phyloP scores from a whole-genome alignment of 2,329 filamentous ascomycete species.

The Fusarium torreyae region DNA sequence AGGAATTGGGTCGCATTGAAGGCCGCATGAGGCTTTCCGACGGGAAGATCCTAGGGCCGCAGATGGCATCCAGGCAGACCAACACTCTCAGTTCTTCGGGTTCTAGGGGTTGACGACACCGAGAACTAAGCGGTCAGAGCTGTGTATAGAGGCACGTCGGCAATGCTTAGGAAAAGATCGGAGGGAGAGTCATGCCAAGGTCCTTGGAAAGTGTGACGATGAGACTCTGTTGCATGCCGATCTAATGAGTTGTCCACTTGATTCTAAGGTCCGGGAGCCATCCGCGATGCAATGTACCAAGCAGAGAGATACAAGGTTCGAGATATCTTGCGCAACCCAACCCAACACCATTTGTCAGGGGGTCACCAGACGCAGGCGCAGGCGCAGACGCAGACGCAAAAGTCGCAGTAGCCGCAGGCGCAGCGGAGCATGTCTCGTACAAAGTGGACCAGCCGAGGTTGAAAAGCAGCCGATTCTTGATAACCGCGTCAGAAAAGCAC shows the following conservation, averaged over 20 bases:
- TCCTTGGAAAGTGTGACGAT: constrained; percentile 28
- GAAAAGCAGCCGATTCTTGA: constrained; percentile 12
- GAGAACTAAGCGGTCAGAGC: constrained; percentile 30
- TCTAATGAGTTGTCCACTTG: constrained; percentile 41
- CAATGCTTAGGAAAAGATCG: constrained; percentile 29
- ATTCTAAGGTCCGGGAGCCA: constrained; percentile 38
- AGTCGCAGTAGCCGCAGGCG: constrained; percentile 27
- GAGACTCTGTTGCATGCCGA: constrained; percentile 38
- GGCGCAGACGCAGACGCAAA: constrained; percentile 21
- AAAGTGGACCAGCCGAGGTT: constrained; percentile 37
- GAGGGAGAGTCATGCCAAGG: constrained; percentile 31
- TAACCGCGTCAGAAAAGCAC: constrained; percentile 30
- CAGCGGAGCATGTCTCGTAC: constrained; percentile 35
- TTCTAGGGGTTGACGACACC: constrained; percentile 20
- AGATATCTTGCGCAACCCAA: constrained; percentile 24
- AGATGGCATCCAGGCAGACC: constrained; percentile 29
- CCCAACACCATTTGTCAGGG: constrained; percentile 20
- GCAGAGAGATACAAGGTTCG: constrained; percentile 34
- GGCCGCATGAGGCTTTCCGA: constrained; percentile 45
- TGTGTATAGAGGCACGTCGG: not conserved
- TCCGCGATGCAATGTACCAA: constrained; percentile 35
- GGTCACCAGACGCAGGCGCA: constrained; percentile 28
- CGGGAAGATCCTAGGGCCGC: constrained; percentile 46
- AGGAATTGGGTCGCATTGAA: constrained; percentile 38
- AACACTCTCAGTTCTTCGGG: constrained; percentile 26